Conservation (phyloP, 345 rosid genomes). For the Eucalyptus tenuipes region DNA sequence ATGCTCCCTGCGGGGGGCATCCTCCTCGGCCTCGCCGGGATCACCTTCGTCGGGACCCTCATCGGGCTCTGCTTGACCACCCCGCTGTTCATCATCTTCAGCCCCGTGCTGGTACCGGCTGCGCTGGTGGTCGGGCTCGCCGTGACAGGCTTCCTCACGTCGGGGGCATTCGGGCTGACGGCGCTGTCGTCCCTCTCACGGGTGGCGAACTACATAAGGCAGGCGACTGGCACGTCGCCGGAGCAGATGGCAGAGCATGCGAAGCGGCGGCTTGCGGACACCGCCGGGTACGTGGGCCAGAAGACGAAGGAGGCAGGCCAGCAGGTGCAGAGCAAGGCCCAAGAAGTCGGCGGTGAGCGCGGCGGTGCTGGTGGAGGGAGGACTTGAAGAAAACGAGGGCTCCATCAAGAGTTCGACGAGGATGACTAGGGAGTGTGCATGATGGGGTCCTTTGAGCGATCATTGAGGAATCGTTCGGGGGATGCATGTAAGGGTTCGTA, state of each 20-base stretch:
- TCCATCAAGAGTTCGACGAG: neutral
- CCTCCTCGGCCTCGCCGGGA: conserved; percentile 52
- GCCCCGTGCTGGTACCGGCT: conserved; percentile 77
- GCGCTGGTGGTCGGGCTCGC: conserved; percentile 40
- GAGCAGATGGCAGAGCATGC: conserved; percentile 36
- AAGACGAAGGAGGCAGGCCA: conserved; percentile 64
- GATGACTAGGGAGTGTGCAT: neutral
- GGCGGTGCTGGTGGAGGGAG: neutral
- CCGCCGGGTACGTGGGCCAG: conserved; percentile 38
- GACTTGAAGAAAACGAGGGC: neutral
- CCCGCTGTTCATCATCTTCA: conserved; percentile 56
- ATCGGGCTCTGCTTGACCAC: conserved; percentile 48
- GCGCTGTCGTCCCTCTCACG: conserved; percentile 58
- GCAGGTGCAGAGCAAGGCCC: conserved; percentile 37
- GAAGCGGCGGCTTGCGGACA: conserved; percentile 28
- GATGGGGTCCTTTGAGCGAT: neutral
- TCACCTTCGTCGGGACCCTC: conserved; percentile 51
- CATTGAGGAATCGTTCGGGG: neutral
- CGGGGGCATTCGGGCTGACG: conserved; percentile 66
- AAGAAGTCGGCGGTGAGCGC: conserved; percentile 2
- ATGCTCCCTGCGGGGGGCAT: conserved; percentile 49
- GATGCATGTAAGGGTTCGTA: neutral
- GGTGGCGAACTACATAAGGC: conserved; percentile 26
- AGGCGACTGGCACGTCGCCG: conserved; percentile 9
- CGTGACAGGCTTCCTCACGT: conserved; percentile 42